phyloP scores from a whole-genome alignment of 257 asterid genomes.

The Linaria vulgaris region DNA sequence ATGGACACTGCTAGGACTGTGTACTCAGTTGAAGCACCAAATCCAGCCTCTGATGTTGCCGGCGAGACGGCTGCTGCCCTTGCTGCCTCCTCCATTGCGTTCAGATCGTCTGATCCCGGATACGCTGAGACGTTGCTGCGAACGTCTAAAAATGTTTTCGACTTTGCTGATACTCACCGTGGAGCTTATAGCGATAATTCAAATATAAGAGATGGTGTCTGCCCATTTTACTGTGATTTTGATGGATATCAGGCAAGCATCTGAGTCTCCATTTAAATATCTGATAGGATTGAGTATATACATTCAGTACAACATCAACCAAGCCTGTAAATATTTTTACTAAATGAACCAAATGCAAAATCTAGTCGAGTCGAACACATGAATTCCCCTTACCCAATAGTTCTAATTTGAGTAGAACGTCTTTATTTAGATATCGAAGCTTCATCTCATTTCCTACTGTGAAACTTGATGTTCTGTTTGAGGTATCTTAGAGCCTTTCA shows the following conservation, averaged over 20 bases:
- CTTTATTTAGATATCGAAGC: no score
- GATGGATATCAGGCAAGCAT: slow-evolving; percentile 84
- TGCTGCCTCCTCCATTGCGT: slow-evolving; percentile 91
- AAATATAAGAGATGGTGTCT: slow-evolving; percentile 60
- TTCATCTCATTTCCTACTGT: background rate
- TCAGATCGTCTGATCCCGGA: slow-evolving; percentile 70
- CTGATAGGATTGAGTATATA: no score
- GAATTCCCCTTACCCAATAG: no score
- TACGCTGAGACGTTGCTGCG: slow-evolving; percentile 69
- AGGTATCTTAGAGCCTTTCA: background rate
- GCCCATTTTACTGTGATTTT: slow-evolving; percentile 94
- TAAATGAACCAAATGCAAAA: no score
- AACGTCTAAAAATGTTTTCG: slow-evolving; percentile 63
- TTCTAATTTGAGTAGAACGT: no score
- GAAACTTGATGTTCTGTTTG: background rate
- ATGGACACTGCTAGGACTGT: slow-evolving; percentile 95
- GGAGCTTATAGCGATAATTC: slow-evolving; percentile 89
- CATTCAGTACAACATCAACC: no score
- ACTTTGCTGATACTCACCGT: slow-evolving; percentile 74
- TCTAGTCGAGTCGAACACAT: no score
- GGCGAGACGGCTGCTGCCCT: slow-evolving; percentile 97
- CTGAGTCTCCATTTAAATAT: no score
- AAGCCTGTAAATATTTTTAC: no score
- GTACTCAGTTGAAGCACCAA: slow-evolving; percentile 85
- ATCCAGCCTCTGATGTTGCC: slow-evolving; percentile 95